Conservation (phyloP, 1,284 basidiomycete genomes). For the Pseudozyma tsukubaensis region DNA sequence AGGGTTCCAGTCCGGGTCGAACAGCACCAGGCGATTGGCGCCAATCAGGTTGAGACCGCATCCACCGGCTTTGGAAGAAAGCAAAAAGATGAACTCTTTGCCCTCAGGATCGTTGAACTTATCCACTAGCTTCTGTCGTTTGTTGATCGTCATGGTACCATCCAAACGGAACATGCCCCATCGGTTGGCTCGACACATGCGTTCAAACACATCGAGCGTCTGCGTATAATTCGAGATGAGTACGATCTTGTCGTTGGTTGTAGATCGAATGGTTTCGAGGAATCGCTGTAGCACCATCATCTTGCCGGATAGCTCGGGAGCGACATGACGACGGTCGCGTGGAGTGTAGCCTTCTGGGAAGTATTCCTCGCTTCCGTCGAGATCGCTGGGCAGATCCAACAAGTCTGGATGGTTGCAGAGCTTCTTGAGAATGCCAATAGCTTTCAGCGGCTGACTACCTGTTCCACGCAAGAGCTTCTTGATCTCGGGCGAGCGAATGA, state of each 20-base stretch:
- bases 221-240: constrained; percentile 98
- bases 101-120: constrained; percentile 95
- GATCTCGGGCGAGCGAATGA: constrained; percentile 94
- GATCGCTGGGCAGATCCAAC: constrained; percentile 85
- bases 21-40: constrained; percentile 93
- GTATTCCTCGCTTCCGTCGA: constrained; percentile 83
- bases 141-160: constrained; percentile 90
- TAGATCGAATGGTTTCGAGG: constrained; percentile 60
- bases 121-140: constrained; percentile 96
- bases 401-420: constrained; percentile 97
- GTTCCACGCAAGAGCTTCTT: constrained; percentile 88
- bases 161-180: constrained; percentile 94
- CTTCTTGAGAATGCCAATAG: constrained; percentile 96
- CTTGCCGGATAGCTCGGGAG: constrained; percentile 66
- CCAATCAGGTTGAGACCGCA: constrained; percentile 99
- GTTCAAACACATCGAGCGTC: constrained; percentile 81
- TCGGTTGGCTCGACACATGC: constrained; percentile 72
- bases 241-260: constrained; percentile 88
- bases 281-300: constrained; percentile 86
- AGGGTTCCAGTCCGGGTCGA: constrained; percentile 99
- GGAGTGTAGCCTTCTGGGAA: constrained; percentile 85
- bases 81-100: constrained; percentile 93
- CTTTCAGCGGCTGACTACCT: constrained; percentile 94
- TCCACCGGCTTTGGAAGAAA: constrained; percentile 98
- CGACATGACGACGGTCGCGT: constrained; percentile 67